Conservation (phyloP, 192 early-diverging fungal species). For the Oehlia diaphana region DNA sequence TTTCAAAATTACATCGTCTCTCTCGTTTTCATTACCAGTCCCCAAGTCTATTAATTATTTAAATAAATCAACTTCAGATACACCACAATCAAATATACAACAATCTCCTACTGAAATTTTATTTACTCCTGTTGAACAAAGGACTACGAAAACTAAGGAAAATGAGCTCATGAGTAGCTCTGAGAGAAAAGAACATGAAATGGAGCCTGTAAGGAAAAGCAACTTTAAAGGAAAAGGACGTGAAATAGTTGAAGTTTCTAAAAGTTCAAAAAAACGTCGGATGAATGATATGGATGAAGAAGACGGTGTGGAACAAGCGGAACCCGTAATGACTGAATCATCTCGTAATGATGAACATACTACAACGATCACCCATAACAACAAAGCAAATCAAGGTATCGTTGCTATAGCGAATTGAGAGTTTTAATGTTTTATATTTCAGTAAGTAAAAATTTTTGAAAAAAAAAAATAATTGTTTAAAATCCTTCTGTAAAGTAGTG, state of each 20-base stretch:
- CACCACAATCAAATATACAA: not conserved
- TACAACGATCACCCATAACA: not conserved
- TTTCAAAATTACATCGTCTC: not conserved
- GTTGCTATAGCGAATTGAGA: not conserved
- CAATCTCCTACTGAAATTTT: not conserved
- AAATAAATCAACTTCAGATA: not conserved
- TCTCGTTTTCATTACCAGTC: not conserved
- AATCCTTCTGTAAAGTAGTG: not conserved
- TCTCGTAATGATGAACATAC: not conserved
- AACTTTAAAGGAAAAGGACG: not conserved
- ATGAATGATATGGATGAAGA: not conserved
- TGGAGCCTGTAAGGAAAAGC: too few relatives aligned
- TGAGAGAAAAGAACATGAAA: not conserved
- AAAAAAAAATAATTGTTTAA: not conserved
- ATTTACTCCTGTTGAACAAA: not conserved
- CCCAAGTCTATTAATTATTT: not conserved
- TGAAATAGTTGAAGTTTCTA: not conserved
- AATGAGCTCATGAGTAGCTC: not conserved
- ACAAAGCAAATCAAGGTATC: not conserved
- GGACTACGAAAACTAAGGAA: not conserved
- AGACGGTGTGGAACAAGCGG: not conserved
- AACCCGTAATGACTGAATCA: not conserved
- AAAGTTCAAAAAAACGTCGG: not conserved
- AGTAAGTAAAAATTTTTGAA: not conserved
- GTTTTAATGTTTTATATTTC: not conserved